Evolutionary conservation across 2,329 filamentous ascomycete species (phyloP).

Genomic region (Penicillium sp.): DNA sequence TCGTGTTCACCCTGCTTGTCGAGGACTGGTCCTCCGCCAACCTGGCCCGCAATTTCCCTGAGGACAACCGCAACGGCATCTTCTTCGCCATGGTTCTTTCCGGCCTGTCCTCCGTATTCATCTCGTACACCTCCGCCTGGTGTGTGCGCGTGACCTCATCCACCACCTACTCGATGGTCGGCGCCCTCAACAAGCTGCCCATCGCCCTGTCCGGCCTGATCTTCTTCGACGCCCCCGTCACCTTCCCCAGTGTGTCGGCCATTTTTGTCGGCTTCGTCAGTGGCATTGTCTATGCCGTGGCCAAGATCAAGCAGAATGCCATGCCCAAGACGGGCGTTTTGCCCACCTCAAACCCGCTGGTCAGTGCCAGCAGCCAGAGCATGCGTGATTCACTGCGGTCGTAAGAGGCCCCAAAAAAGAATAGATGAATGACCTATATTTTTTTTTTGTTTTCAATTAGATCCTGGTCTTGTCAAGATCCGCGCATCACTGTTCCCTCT

Average conservation of each 20-base stretch:
- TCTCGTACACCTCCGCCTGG: slow-evolving; percentile 99
- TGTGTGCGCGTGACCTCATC: slow-evolving; percentile 96
- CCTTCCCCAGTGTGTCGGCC: slow-evolving; percentile 83
- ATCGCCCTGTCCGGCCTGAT: slow-evolving; percentile 87
- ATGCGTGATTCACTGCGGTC: slow-evolving; percentile 79
- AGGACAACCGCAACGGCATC: slow-evolving; percentile 71
- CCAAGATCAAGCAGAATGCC: slow-evolving; percentile 75
- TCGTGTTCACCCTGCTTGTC: slow-evolving; percentile 72
- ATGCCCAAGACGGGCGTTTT: slow-evolving; percentile 63
- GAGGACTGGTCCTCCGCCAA: slow-evolving; percentile 93
- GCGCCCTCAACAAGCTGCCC: slow-evolving; percentile 94
- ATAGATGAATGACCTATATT: slow-evolving; percentile 4
- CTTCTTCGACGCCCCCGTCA: slow-evolving; percentile 93
- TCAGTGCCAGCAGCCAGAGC: slow-evolving; percentile 89
- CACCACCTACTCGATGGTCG: slow-evolving; percentile 98
- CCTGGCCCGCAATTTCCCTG: slow-evolving; percentile 80
- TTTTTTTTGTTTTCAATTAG: slow-evolving; percentile 6
- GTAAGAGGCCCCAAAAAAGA: slow-evolving; percentile 32
- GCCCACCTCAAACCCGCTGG: slow-evolving; percentile 62
- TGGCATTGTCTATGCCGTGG: slow-evolving; percentile 82
- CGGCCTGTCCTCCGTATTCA: slow-evolving; percentile 88
- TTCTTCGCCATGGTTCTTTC: slow-evolving; percentile 90
- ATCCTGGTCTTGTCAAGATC: not conserved
- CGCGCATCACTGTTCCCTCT: slow-evolving; percentile 1
- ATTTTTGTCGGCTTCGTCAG: slow-evolving; percentile 88